Evolutionary conservation across 108 stramenopile genomes (phyloP).

Genomic region (Nitzschia sp.): DNA sequence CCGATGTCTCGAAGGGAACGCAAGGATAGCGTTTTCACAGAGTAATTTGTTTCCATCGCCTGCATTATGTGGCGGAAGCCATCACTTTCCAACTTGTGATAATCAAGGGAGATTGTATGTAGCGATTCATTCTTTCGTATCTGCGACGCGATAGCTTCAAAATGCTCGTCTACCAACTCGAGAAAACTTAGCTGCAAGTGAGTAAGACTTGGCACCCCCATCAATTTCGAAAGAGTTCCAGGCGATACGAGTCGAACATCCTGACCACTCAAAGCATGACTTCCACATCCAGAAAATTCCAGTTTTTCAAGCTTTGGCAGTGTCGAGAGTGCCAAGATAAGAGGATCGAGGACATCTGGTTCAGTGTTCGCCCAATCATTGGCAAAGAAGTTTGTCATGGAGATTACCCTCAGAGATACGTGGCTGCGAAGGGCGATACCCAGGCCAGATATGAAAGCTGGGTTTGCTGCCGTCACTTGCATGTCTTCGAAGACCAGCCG

Average conservation of each 20-base stretch:
- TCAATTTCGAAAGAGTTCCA: background rate
- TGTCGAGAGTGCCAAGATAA: slow-evolving; percentile 3
- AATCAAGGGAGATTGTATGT: slow-evolving; percentile 3
- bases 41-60: slow-evolving; percentile 16
- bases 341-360: slow-evolving; percentile 11
- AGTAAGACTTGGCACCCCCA: background rate
- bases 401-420: slow-evolving; percentile 3
- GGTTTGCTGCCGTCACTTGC: slow-evolving; percentile 16
- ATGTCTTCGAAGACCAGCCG: slow-evolving; percentile 19
- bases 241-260: slow-evolving; percentile 14
- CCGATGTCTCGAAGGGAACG: slow-evolving; percentile 25
- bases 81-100: slow-evolving; percentile 11
- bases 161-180: slow-evolving; percentile 16
- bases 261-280: slow-evolving; percentile 23
- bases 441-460: background rate
- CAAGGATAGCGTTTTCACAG: slow-evolving; percentile 15
- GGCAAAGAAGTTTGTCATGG: slow-evolving; percentile 25
- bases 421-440: slow-evolving; percentile 4
- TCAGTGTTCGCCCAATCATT: slow-evolving; percentile 29
- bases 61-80: slow-evolving; percentile 22
- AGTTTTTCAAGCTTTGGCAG: slow-evolving; percentile 13
- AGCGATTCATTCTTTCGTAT: slow-evolving; percentile 1
- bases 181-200: slow-evolving; percentile 18
- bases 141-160: slow-evolving; percentile 14
- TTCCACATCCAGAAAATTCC: slow-evolving; percentile 19